A percentile compares a stretch with the other conserved stretches of the same genome.
Conservation (phyloP, 129 eudicot genomes). For the Daucus carota region DH1_v3.0 NC_030387.2:3168501-3169000, state of each 20-base stretch:
- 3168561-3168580: constrained; percentile 5
- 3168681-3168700: constrained; percentile 21
- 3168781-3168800: constrained; percentile 15
- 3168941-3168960: constrained; percentile 48
- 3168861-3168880: constrained; percentile 58
- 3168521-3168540: background rate
- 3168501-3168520: background rate
- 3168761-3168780: constrained; percentile 23
- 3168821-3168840: constrained; percentile 58
- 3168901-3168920: constrained; percentile 56
- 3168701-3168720: constrained; percentile 39
- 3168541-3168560: background rate
- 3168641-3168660: constrained; percentile 47
- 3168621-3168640: constrained; percentile 62
- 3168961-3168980: constrained; percentile 47
- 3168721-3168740: constrained; percentile 16
- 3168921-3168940: constrained; percentile 69
- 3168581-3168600: constrained; percentile 1
- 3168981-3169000: constrained; percentile 72
- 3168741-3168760: constrained; percentile 5
- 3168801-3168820: constrained; percentile 51
- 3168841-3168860: constrained; percentile 70
- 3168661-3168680: constrained; percentile 38
- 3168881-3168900: constrained; percentile 71
- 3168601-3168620: constrained; percentile 50